A percentile compares a stretch with the other conserved stretches of the same genome.
Evolutionary conservation across 73 alveolate species (phyloP).

Genomic region (Effrenium voratum): DNA sequence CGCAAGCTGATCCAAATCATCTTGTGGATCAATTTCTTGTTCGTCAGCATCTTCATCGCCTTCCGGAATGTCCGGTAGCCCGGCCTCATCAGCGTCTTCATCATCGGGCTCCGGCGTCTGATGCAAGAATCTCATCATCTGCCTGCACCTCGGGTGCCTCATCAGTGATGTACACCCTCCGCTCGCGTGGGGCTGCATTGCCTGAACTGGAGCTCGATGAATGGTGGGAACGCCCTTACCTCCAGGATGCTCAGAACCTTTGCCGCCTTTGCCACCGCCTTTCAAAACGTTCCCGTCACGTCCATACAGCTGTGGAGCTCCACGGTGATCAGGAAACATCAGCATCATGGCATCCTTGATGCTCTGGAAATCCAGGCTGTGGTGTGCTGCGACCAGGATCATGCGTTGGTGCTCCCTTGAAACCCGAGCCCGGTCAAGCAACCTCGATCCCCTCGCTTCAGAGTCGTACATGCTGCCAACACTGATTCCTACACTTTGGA

Average conservation of each 20-base stretch:
- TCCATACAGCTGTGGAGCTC: background rate
- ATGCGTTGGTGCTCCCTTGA: background rate
- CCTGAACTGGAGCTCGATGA: background rate
- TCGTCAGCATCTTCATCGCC: background rate
- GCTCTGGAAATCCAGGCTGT: background rate
- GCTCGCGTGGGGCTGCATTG: background rate
- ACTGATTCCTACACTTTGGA: background rate
- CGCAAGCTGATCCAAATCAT: background rate
- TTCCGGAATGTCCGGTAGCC: background rate
- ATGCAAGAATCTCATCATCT: background rate
- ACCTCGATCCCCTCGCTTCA: background rate
- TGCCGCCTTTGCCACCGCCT: background rate
- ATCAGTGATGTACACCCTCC: background rate
- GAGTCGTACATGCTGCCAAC: background rate
- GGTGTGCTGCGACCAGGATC: background rate
- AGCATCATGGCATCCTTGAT: background rate
- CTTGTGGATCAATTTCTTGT: background rate
- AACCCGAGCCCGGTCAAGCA: background rate
- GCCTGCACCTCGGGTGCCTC: background rate
- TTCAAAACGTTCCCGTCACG: background rate
- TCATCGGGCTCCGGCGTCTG: background rate
- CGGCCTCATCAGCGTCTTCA: background rate
- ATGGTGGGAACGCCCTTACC: background rate
- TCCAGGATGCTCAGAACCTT: background rate
- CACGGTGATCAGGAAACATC: background rate